These are phyloP conservation scores for Aurifilum marmelostoma DNA, from an alignment of 2,329 filamentous ascomycete species.

Conservation along the genomic window DNA sequence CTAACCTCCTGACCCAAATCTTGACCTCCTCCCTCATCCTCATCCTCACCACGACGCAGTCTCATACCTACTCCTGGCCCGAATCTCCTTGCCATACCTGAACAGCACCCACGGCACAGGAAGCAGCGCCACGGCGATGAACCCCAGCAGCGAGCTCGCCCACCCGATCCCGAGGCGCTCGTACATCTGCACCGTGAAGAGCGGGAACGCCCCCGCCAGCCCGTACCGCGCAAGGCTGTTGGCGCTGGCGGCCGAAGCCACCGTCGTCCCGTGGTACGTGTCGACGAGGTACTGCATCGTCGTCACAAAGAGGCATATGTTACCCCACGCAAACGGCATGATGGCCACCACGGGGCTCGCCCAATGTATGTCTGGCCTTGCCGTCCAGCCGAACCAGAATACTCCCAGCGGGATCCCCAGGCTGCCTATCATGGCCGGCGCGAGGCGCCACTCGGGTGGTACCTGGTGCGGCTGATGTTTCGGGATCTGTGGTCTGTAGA, in stretches of 20 bases:
- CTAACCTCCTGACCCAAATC: not conserved
- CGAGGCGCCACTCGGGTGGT: conserved; percentile 60
- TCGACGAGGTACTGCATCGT: conserved; percentile 58
- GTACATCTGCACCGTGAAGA: conserved; percentile 64
- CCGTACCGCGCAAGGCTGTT: conserved; percentile 61
- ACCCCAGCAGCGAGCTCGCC: conserved; percentile 52
- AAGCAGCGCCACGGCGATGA: conserved; percentile 51
- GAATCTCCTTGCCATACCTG: conserved; percentile 49
- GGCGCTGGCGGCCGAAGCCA: conserved; percentile 62
- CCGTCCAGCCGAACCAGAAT: conserved; percentile 66
- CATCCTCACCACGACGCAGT: conserved; percentile 33
- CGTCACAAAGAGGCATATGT: conserved; percentile 61
- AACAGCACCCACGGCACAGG: conserved; percentile 59
- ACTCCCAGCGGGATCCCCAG: conserved; percentile 55
- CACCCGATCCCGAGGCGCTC: conserved; percentile 47
- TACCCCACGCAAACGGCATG: conserved; percentile 62
- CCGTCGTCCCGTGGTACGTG: conserved; percentile 56
- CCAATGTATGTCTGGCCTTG: conserved; percentile 50
- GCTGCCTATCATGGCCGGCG: conserved; percentile 62
- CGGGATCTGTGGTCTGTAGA: conserved; percentile 45
- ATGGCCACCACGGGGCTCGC: conserved; percentile 54
- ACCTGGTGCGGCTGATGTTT: conserved; percentile 41
- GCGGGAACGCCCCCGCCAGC: conserved; percentile 60
- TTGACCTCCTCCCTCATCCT: not conserved
- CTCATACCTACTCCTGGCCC: conserved; percentile 45